phyloP scores from a whole-genome alignment of 2,329 filamentous ascomycete species.

The Aspergillus hiratsukae region DNA sequence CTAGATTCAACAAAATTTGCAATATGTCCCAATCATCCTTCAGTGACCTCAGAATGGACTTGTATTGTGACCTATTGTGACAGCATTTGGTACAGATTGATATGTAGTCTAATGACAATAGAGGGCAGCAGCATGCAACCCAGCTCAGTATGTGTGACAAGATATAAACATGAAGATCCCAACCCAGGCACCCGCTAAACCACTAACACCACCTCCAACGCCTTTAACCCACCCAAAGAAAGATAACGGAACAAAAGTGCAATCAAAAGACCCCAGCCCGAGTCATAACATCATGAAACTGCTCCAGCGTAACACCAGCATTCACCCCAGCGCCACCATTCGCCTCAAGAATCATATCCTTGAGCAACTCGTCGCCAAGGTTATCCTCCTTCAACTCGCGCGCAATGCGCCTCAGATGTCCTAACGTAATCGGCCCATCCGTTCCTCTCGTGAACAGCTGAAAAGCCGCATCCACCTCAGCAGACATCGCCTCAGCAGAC shows the following conservation, averaged over 20 bases:
- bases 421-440: conserved; percentile 67
- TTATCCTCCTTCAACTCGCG: conserved; percentile 72
- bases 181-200: conserved; percentile 4
- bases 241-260: background rate
- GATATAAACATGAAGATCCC: background rate
- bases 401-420: conserved; percentile 73
- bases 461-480: conserved; percentile 79
- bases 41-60: background rate
- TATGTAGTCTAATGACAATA: background rate
- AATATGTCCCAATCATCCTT: too few relatives aligned
- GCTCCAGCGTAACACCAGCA: conserved; percentile 67
- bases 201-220: conserved; percentile 1
- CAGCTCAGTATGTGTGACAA: background rate
- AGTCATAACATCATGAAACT: conserved; percentile 83
- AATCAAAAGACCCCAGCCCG: conserved; percentile 76
- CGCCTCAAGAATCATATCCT: conserved; percentile 93
- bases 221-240: background rate
- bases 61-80: background rate
- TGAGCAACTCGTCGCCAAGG: conserved; percentile 74
- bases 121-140: background rate
- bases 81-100: background rate
- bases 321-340: conserved; percentile 72
- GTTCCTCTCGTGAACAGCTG: conserved; percentile 63
- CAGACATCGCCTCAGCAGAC: conserved; percentile 51
- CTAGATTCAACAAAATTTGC: too few relatives aligned